Evolutionary conservation across 306 rosid genomes (phyloP), one percentile per base, ranked within the genome.

Genomic region (Oemleria cerasiformis): DNA sequence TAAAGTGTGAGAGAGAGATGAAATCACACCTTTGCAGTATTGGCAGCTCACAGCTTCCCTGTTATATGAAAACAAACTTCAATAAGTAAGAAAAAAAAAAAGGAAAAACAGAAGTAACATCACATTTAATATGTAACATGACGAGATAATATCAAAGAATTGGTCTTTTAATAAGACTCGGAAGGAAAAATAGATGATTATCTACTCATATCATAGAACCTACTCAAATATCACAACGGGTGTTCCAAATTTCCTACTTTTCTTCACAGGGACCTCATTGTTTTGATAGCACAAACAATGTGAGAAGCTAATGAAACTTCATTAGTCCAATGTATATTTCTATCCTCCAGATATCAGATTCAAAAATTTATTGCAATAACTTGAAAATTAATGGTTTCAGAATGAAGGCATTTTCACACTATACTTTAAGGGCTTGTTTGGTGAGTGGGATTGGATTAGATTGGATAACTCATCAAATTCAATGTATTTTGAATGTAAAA

Each of bases 1-100:
- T 58, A 56, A 56, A 7, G n/a, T 23, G 41, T 12, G 14, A 21
- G 5, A 19, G 54, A 70, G 47, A 47, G 42, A 56, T 53, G 42
- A 56, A 42, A 30, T 30, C 56, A 43, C 74, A 70, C 74, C 74
- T 70, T 62, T 25, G 74, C 74, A 70, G 4, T 16, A 43, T 21
- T 70, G 74, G 61, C 74, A 70, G 19, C 66, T 70, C 65, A 70
- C 74, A 57, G 74, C 74, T 57, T 70, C 74, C 74, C 74, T 70
- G 66, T 44, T 62, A 70, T 23, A 70, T 17, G 45, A 15, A 54
- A 43, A 42, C 17, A 42, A 43, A 21, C 6, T 45, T 25, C 42
- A 8, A 42, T 44, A 38, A 70, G 36, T 30, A 30, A 2, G 3
- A 2, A 2, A 0, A 30, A 69, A 9, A 2, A 40, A 14, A 41